Evolutionary conservation across 2,329 filamentous ascomycete species (phyloP).

Genomic region (Pseudogymnoascus sp.): DNA sequence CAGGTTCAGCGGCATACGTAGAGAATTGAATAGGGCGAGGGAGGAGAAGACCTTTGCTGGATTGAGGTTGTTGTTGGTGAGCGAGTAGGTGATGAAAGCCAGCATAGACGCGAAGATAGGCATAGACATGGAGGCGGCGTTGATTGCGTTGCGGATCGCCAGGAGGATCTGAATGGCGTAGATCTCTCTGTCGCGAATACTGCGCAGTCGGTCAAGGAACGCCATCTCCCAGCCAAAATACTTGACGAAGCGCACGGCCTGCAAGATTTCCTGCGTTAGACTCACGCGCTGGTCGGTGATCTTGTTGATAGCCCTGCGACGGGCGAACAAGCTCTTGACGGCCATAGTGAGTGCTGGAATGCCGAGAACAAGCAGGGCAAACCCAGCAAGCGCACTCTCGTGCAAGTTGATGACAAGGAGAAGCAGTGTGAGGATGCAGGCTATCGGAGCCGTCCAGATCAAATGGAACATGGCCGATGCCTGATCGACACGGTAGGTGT

Average conservation of each 20-base stretch:
- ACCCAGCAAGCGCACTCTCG: slow-evolving; percentile 84
- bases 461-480: slow-evolving; percentile 85
- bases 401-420: slow-evolving; percentile 79
- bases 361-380: slow-evolving; percentile 69
- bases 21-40: slow-evolving; percentile 82
- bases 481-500: slow-evolving; percentile 87
- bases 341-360: slow-evolving; percentile 70
- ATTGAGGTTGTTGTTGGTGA: slow-evolving; percentile 54
- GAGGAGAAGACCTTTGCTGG: slow-evolving; percentile 86
- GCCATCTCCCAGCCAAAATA: slow-evolving; percentile 92
- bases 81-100: slow-evolving; percentile 73
- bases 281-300: slow-evolving; percentile 88
- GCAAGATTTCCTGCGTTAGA: slow-evolving; percentile 84
- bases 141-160: slow-evolving; percentile 58
- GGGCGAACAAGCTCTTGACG: slow-evolving; percentile 66
- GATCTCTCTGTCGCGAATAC: slow-evolving; percentile 70
- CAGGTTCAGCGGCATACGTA: slow-evolving; percentile 83
- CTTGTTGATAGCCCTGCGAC: slow-evolving; percentile 77
- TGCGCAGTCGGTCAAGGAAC: slow-evolving; percentile 67
- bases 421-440: slow-evolving; percentile 68
- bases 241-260: slow-evolving; percentile 90
- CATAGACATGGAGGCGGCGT: slow-evolving; percentile 49
- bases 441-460: slow-evolving; percentile 77
- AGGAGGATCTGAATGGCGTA: slow-evolving; percentile 74
- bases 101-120: slow-evolving; percentile 95